phyloP scores from a whole-genome alignment of 2,329 filamentous ascomycete species.

The Hansfordia pulvinata region DNA sequence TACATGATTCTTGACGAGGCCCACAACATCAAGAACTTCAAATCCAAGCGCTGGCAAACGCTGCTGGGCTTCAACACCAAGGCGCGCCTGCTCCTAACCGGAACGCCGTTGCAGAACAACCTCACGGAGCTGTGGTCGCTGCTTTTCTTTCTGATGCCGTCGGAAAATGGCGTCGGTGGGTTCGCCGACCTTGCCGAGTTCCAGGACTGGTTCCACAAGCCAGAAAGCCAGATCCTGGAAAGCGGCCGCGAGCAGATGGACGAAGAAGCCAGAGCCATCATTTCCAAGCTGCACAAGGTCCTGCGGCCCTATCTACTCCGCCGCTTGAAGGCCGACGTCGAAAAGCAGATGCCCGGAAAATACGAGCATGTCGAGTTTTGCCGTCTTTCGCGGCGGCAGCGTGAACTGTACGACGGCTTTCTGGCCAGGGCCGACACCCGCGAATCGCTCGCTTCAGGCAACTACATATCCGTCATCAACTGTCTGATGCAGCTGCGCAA shows the following conservation, averaged over 20 bases:
- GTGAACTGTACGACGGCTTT: conserved; percentile 93
- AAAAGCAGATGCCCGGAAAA: conserved; percentile 97
- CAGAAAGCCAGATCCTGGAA: conserved; percentile 90
- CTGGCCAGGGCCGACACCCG: conserved; percentile 81
- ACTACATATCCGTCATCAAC: conserved; percentile 96
- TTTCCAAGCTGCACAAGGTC: conserved; percentile 87
- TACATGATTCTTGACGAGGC: conserved; percentile 98
- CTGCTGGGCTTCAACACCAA: conserved; percentile 87
- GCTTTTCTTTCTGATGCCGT: conserved; percentile 91
- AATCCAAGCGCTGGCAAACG: conserved; percentile 92
- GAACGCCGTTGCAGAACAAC: conserved; percentile 93
- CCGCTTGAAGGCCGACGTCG: conserved; percentile 87
- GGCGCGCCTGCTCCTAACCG: conserved; percentile 75
- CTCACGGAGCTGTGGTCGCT: conserved; percentile 94
- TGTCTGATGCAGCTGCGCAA: conserved; percentile 95
- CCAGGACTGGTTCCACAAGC: conserved; percentile 88
- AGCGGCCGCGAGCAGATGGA: conserved; percentile 90
- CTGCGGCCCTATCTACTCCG: conserved; percentile 83
- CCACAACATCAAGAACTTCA: conserved; percentile 99
- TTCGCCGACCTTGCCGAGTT: conserved; percentile 95
- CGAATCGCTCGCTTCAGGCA: conserved; percentile 78
- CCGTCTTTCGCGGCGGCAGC: conserved; percentile 84
- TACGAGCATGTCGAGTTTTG: conserved; percentile 97
- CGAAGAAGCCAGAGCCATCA: conserved; percentile 81
- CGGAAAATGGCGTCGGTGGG: conserved; percentile 72